phyloP scores from a whole-genome alignment of 306 rosid species.

The Vicia villosa region DNA sequence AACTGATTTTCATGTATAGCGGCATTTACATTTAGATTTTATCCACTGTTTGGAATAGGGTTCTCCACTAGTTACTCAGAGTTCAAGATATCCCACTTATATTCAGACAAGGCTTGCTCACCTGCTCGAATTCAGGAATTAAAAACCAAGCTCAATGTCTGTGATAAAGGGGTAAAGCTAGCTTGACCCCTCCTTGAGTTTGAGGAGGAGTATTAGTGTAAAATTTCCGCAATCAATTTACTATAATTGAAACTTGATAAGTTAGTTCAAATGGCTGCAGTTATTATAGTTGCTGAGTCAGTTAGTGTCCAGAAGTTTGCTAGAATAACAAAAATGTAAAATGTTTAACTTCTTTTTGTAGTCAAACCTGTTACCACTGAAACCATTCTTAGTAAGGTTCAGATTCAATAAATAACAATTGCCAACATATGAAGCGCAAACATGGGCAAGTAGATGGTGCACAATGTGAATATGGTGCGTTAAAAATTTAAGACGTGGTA shows the following conservation, averaged over 20 bases:
- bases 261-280: neutral
- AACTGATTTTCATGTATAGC: neutral
- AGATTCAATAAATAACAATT: neutral
- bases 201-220: neutral
- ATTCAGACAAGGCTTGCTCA: neutral
- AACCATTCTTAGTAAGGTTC: neutral
- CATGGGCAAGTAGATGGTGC: neutral
- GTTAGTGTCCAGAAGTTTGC: neutral
- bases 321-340: neutral
- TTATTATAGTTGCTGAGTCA: neutral
- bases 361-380: neutral
- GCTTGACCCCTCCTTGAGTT: neutral
- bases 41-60: neutral
- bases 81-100: neutral
- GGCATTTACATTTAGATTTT: neutral
- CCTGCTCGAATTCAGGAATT: neutral
- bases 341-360: neutral
- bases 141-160: neutral
- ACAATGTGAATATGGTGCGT: neutral
- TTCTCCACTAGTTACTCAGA: neutral
- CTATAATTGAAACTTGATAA: neutral
- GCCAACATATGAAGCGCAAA: neutral
- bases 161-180: neutral
- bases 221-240: neutral
- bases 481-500: neutral